These are phyloP conservation scores for Guillardia theta DNA, from an alignment of 78 protist genomes.

Conservation along the genomic window DNA sequence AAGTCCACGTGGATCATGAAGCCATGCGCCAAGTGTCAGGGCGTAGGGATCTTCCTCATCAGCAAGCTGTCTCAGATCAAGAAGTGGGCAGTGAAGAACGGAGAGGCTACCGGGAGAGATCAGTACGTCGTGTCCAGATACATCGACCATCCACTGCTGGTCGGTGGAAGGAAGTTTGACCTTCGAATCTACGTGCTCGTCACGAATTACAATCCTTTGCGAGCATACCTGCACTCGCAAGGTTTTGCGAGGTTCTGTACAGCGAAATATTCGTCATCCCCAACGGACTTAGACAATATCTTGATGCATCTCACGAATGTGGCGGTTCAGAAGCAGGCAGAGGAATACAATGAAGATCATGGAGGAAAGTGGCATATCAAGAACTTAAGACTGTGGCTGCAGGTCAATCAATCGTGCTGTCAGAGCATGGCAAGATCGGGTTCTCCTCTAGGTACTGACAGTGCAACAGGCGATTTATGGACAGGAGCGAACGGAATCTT, in stretches of 20 bases:
- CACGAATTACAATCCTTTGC: conserved; percentile 44
- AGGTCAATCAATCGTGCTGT: too few relatives aligned
- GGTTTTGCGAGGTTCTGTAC: conserved; percentile 74
- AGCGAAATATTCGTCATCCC: neutral
- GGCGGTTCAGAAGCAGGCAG: conserved; percentile 67
- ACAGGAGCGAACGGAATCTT: neutral
- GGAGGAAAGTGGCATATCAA: conserved; percentile 70
- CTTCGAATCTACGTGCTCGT: conserved; percentile 68
- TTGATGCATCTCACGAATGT: conserved; percentile 80
- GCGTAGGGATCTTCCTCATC: conserved; percentile 89
- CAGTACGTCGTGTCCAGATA: conserved; percentile 61
- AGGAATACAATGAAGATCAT: conserved; percentile 47
- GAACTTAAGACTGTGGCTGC: conserved; percentile 34
- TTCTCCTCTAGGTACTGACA: too few relatives aligned
- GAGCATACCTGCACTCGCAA: conserved; percentile 3
- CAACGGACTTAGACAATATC: neutral
- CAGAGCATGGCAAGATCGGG: too few relatives aligned
- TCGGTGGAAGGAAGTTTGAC: conserved; percentile 77
- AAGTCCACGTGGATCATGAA: conserved; percentile 78
- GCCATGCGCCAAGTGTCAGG: conserved; percentile 69
- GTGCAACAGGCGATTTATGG: neutral
- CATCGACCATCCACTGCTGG: conserved; percentile 70
- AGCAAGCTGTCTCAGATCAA: conserved; percentile 72
- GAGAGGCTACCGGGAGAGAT: conserved; percentile 2
- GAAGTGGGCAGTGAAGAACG: conserved; percentile 65